Conservation (phyloP, 768 basidiomycete genomes). For the Boletellus emodensis region DNA sequence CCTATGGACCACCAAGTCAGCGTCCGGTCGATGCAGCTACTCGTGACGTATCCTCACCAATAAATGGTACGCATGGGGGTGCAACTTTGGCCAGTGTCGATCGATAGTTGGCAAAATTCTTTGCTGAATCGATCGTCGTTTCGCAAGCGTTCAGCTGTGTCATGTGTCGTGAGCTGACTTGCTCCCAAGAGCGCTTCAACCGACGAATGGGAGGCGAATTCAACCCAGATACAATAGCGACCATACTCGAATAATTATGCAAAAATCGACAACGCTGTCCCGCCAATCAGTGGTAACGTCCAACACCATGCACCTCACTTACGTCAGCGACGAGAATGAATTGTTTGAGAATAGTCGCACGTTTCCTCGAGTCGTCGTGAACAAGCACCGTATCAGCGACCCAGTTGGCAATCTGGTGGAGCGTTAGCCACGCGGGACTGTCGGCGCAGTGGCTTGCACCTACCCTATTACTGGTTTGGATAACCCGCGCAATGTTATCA, state of each 20-base stretch:
- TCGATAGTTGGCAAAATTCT: conserved; percentile 92
- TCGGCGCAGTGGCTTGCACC: conserved; percentile 16
- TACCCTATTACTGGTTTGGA: conserved; percentile 84
- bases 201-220: conserved; percentile 92
- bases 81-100: conserved; percentile 75
- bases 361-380: conserved; percentile 78
- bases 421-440: neutral
- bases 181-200: conserved; percentile 91
- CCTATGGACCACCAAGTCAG: conserved; percentile 43
- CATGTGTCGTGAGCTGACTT: conserved; percentile 72
- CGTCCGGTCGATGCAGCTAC: neutral
- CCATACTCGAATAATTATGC: conserved; percentile 97
- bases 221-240: conserved; percentile 90
- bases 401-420: conserved; percentile 83
- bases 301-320: conserved; percentile 29
- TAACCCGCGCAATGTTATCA: conserved; percentile 84
- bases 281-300: neutral
- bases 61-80: conserved; percentile 95
- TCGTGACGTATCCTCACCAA: conserved; percentile 54
- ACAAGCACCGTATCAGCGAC: conserved; percentile 80
- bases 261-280: conserved; percentile 78
- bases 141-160: conserved; percentile 75
- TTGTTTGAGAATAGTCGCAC: conserved; percentile 81
- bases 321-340: conserved; percentile 92
- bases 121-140: conserved; percentile 86